Percentiles rank a stretch among this genome's conserved stretches.
Evolutionary conservation across 2,329 filamentous ascomycete genomes (phyloP).

Genomic region (Sordariomycetes sp.): DNA sequence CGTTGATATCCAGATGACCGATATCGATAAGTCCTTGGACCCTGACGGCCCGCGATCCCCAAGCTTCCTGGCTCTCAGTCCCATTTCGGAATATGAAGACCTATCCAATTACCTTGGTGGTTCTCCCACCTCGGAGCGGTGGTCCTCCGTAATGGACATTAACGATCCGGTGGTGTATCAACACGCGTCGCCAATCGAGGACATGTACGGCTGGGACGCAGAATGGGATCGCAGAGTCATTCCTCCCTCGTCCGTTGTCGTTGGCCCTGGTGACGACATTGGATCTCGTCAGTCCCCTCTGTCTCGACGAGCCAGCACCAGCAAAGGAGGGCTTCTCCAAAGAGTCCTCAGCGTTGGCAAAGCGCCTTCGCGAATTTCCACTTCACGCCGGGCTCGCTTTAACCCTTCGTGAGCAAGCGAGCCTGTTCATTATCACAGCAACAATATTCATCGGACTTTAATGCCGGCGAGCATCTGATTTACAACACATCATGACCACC

Average conservation of each 20-base stretch:
- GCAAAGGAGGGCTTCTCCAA: constrained; percentile 23
- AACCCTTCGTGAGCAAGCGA: neutral
- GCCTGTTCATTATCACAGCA: neutral
- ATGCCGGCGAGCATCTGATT: too few species aligned
- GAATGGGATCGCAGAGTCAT: constrained; percentile 20
- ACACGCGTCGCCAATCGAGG: constrained; percentile 19
- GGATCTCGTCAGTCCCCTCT: too few species aligned
- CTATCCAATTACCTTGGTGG: constrained; percentile 9
- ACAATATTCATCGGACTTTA: too few species aligned
- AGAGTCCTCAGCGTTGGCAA: constrained; percentile 23
- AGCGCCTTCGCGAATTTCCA: constrained; percentile 15
- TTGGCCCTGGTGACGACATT: too few species aligned
- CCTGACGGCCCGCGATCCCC: neutral
- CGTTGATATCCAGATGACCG: neutral
- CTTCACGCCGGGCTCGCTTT: constrained; percentile 1
- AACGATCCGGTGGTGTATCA: constrained; percentile 17
- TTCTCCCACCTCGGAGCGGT: constrained; percentile 8
- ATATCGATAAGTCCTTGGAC: neutral
- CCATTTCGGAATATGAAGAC: constrained; percentile 3
- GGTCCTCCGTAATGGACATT: constrained; percentile 9
- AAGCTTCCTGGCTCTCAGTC: neutral
- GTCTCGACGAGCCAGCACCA: neutral
- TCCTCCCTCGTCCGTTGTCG: too few species aligned
- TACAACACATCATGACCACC: too few species aligned
- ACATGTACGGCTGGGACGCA: constrained; percentile 47